These are phyloP conservation scores for Monosporascus sp. DNA, from an alignment of 2,329 filamentous ascomycete genomes.

Conservation along the genomic window DNA sequence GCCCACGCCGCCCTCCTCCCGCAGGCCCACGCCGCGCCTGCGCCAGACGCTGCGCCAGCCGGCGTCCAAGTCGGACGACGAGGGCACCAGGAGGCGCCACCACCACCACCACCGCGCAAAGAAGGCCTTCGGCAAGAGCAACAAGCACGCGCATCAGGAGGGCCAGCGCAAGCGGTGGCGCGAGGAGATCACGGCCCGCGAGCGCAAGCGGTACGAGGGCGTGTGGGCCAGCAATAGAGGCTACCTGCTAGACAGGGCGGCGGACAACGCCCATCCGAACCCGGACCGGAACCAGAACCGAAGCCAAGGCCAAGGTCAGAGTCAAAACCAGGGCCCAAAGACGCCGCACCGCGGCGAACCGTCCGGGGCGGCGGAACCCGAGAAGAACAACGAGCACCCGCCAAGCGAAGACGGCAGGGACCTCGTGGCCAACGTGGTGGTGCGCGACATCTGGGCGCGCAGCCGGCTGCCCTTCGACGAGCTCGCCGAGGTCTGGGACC, in stretches of 20 bases:
- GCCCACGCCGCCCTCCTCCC: slow-evolving; percentile 34
- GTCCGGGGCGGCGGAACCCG: no score
- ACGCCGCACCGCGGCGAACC: no score
- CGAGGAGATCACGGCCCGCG: slow-evolving; percentile 64
- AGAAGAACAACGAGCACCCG: no score
- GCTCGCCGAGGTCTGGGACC: slow-evolving; percentile 69
- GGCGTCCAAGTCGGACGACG: slow-evolving; percentile 45
- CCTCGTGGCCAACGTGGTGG: slow-evolving; percentile 61
- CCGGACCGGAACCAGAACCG: neutral
- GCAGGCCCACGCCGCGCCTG: slow-evolving; percentile 48
- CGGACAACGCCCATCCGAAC: slow-evolving; percentile 1
- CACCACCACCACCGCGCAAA: slow-evolving; percentile 35
- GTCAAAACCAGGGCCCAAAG: slow-evolving; percentile 2
- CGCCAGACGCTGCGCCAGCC: slow-evolving; percentile 61
- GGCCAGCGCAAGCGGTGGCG: slow-evolving; percentile 71
- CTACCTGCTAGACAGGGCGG: slow-evolving; percentile 30
- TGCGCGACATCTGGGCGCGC: slow-evolving; percentile 68
- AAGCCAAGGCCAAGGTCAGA: neutral
- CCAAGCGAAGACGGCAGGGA: slow-evolving; percentile 30
- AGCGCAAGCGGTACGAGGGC: slow-evolving; percentile 77
- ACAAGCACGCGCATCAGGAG: slow-evolving; percentile 71
- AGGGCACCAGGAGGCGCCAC: slow-evolving; percentile 42
- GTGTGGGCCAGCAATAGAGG: slow-evolving; percentile 81
- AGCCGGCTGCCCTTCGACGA: slow-evolving; percentile 63
- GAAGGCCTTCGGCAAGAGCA: slow-evolving; percentile 46